A percentile compares a stretch with the other conserved stretches of the same genome.
Conservation (phyloP, 768 basidiomycete genomes). For the Coprinopsis cinerea region DNA sequence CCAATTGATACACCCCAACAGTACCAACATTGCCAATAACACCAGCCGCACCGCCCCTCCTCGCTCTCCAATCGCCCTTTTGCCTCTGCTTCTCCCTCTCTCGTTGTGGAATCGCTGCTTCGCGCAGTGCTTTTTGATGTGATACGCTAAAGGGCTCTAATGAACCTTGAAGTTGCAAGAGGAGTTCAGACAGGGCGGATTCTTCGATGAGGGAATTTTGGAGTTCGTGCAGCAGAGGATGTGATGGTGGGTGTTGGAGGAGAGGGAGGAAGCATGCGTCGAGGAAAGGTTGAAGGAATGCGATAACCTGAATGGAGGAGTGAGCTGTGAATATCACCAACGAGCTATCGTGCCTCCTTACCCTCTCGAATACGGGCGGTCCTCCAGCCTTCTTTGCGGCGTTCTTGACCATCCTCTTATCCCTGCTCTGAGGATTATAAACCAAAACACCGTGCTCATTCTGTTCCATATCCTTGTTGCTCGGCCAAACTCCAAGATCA, state of each 20-base stretch:
- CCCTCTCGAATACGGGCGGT: constrained; percentile 40
- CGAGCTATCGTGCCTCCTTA: constrained; percentile 17
- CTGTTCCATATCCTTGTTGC: constrained; percentile 33
- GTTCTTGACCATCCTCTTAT: constrained; percentile 11
- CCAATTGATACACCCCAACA: constrained; percentile 66
- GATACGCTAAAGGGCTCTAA: constrained; percentile 58
- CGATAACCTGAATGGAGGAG: constrained; percentile 37
- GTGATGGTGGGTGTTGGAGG: constrained; percentile 57
- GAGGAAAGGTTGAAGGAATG: constrained; percentile 59
- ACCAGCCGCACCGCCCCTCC: constrained; percentile 48
- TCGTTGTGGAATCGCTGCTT: constrained; percentile 28
- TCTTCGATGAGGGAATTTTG: constrained; percentile 51
- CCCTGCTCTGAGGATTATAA: constrained; percentile 21
- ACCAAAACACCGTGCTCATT: constrained; percentile 37
- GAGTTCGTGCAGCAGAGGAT: constrained; percentile 44
- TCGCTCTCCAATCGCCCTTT: constrained; percentile 45
- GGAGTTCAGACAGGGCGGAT: constrained; percentile 39
- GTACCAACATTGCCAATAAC: constrained; percentile 36
- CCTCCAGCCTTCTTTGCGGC: constrained; percentile 21
- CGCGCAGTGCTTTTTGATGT: constrained; percentile 42
- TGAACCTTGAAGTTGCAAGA: constrained; percentile 53
- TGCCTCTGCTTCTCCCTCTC: constrained; percentile 27
- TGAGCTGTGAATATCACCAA: too few species aligned
- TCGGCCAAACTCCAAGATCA: constrained; percentile 32
- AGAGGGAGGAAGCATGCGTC: constrained; percentile 69